A percentile compares a stretch with the other conserved stretches of the same genome.
Evolutionary conservation across 1,284 basidiomycete species (phyloP).

Genomic region (Cryptococcus depauperatus): DNA sequence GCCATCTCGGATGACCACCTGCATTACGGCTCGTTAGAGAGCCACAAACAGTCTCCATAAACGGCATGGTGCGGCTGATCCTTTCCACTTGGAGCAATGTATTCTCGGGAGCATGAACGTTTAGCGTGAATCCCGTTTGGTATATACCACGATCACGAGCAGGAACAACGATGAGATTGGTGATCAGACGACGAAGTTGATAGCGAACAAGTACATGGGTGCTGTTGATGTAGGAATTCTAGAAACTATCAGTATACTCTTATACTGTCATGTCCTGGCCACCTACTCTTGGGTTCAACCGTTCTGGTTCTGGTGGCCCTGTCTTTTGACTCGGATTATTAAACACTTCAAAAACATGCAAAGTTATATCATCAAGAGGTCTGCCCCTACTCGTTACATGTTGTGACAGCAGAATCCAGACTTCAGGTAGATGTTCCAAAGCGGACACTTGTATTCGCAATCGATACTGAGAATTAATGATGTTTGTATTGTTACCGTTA

Average conservation of each 20-base stretch:
- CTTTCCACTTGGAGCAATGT: conserved; percentile 23
- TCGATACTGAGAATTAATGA: conserved; percentile 21
- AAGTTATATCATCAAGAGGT: conserved; percentile 60
- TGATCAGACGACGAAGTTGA: conserved; percentile 16
- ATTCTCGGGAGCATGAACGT: conserved; percentile 24
- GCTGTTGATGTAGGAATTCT: conserved; percentile 59
- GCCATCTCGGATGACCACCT: conserved; percentile 71
- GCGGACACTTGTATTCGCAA: conserved; percentile 13
- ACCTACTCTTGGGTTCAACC: background rate
- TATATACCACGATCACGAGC: conserved; percentile 31
- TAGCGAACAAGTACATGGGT: conserved; percentile 60
- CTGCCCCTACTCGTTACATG: conserved; percentile 58
- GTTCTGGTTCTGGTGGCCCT: background rate
- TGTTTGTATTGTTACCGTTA: background rate
- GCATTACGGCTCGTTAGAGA: conserved; percentile 61
- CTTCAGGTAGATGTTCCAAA: conserved; percentile 30
- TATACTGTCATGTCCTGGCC: background rate
- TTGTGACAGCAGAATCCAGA: conserved; percentile 75
- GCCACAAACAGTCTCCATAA: conserved; percentile 48
- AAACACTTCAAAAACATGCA: conserved; percentile 51
- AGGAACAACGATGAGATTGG: conserved; percentile 25
- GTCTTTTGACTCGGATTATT: background rate
- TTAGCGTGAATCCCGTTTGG: conserved; percentile 38
- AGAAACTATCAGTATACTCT: background rate
- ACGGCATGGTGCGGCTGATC: conserved; percentile 27